phyloP scores from a whole-genome alignment of 192 early-diverging fungal species.

The Coemansia sp. region DNA sequence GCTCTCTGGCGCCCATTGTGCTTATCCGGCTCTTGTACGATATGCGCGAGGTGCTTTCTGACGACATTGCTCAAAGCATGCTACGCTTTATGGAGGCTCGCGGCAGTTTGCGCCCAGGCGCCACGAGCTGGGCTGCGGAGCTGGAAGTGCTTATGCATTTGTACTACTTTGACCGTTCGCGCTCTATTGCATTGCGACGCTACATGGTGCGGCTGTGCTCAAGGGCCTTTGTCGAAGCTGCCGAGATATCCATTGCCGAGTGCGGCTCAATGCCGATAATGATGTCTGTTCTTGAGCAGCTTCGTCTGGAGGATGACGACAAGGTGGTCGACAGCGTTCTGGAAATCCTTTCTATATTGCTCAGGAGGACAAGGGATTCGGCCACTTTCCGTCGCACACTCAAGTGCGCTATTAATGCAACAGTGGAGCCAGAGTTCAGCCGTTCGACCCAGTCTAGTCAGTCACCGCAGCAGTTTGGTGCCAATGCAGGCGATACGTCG shows the following conservation, averaged over 20 bases:
- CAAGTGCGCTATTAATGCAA: slow-evolving; percentile 9
- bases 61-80: slow-evolving; percentile 39
- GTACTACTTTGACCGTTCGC: slow-evolving; percentile 48
- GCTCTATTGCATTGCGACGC: slow-evolving; percentile 30
- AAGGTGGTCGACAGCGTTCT: slow-evolving; percentile 23
- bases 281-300: slow-evolving; percentile 30
- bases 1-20: slow-evolving; percentile 3
- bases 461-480: background rate
- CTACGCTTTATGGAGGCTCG: slow-evolving; percentile 26
- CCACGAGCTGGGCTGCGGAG: slow-evolving; percentile 9
- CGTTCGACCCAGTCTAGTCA: background rate
- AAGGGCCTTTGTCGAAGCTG: slow-evolving; percentile 8
- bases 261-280: slow-evolving; percentile 22
- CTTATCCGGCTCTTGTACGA: slow-evolving; percentile 31
- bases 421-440: slow-evolving; percentile 22
- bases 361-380: slow-evolving; percentile 15
- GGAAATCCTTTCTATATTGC: slow-evolving; percentile 14
- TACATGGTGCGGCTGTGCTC: slow-evolving; percentile 21
- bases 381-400: slow-evolving; percentile 12
- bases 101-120: slow-evolving; percentile 28
- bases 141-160: slow-evolving; percentile 43
- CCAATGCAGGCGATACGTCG: slow-evolving; percentile 5
- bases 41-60: slow-evolving; percentile 23
- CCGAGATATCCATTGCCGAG: background rate
- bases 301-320: slow-evolving; percentile 34